Percentiles rank a stretch among this genome's conserved stretches.
phyloP scores from a whole-genome alignment of 2,329 filamentous ascomycete genomes.

The Neoarthrinium moseri region DNA sequence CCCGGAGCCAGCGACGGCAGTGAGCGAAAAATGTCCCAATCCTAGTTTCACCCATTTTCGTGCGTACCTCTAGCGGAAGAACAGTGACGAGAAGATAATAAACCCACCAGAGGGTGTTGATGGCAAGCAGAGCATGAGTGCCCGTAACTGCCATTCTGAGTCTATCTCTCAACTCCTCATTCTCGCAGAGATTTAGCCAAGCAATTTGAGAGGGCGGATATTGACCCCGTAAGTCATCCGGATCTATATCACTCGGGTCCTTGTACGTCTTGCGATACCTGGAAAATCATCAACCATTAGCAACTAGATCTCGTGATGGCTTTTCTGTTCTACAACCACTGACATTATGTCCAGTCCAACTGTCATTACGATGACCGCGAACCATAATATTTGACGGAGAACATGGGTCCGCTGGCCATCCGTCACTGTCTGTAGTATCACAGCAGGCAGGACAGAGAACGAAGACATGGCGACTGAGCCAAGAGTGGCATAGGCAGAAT shows the following conservation, averaged over 20 bases:
- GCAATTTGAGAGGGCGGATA: neutral
- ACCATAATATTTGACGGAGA: slow-evolving; percentile 17
- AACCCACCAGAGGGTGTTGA: slow-evolving; percentile 15
- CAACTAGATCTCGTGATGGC: no score
- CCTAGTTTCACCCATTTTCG: slow-evolving; percentile 2
- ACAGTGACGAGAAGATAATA: slow-evolving; percentile 11
- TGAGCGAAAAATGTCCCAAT: neutral
- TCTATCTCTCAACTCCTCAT: slow-evolving; percentile 6
- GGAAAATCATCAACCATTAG: neutral
- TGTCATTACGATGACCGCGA: slow-evolving; percentile 14
- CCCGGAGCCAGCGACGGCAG: slow-evolving; percentile 11
- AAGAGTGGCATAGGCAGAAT: slow-evolving; percentile 18
- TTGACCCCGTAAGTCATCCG: neutral
- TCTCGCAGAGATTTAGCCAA: slow-evolving; percentile 10
- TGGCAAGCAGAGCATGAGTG: slow-evolving; percentile 12
- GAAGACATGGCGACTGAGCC: slow-evolving; percentile 18
- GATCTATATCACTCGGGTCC: neutral
- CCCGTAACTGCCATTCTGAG: slow-evolving; percentile 5
- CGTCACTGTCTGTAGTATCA: slow-evolving; percentile 15
- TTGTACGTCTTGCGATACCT: neutral
- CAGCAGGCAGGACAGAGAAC: slow-evolving; percentile 17
- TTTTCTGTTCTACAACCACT: no score
- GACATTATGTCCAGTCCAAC: slow-evolving; percentile 17
- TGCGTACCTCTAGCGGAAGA: neutral
- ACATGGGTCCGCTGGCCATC: slow-evolving; percentile 7